Evolutionary conservation across 164 flowering plant genomes (phyloP), one percentile per base, ranked within the genome.

Genomic region (Vitis amurensis): DNA sequence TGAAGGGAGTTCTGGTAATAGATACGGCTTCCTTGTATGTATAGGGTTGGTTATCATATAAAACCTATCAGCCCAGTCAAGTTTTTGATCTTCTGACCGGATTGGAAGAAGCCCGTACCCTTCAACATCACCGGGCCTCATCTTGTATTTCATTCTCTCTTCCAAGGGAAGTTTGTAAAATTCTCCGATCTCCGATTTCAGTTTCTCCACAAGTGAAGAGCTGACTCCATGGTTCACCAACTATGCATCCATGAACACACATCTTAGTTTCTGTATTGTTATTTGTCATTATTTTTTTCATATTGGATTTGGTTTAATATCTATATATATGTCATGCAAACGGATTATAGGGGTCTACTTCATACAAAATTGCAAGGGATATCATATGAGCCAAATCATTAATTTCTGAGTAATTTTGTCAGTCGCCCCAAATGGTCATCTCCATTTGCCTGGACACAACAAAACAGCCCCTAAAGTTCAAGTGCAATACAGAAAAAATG

Each of bases 151-250:
- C 49, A 62, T 59, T 69, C 79, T 82, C 55, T 82, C 86, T 68
- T 80, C 82, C 48, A 71, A 16, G 7, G 89, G 82, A 19, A 83
- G 83, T 8, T 74, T 64, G 53, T 72, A 81, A 49, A 81, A 79
- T 11, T 69, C 74, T 52, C 73, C 67, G 13, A 73, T 66, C 71
- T 80, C 87, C 16, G 4, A 8, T 50, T 80, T 78, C 82, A 84
- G 62, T 29, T 66, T 76, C 63, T 72, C 83, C 55, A 81, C 15
- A 57, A 77, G 48, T 14, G 72, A 60, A 17, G 68, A 48, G 68
- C 67, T 64, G 27, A 81, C 78, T 57, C 83, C 87, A 78, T 84
- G 87, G 69, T 79, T 80, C 62, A 81, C 77, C 61, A 84, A 11
- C 87, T 84, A 64, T 17, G 37, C 4, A 70, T 37, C 14, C 58